Evolutionary conservation across 345 rosid species (phyloP), one percentile per base, ranked within the genome.

Genomic region (Gossypium australe): DNA sequence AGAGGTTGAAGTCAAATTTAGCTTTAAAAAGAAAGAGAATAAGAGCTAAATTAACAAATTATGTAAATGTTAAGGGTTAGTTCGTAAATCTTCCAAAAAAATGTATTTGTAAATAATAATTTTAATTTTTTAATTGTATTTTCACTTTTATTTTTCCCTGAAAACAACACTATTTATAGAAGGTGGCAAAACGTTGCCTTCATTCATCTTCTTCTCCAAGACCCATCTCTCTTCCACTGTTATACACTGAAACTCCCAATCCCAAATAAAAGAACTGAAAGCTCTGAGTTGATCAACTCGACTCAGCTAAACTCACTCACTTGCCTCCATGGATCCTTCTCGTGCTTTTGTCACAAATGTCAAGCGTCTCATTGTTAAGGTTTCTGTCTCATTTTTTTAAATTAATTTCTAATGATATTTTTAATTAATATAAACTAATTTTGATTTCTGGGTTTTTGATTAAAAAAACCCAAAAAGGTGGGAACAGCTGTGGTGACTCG

Each of bases 401-500:
- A 29, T 10, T 6, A 51, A 43, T 24, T 12, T 53, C 8, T 43
- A n/a, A 24, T 65, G 14, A 27, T 2, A 1, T 27, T 75, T 58
- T 48, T 55, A 12, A 11, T 18, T 13, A 10, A 16, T 0, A 48
- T 9, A 4, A 29, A 22, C 4, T 75, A 3, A 11, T 25, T 59
- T 11, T 55, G 9, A 7, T 38, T 41, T 1, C 25, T 48, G 34
- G 18, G 11, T 25, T 48, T 64, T 47, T 13, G 0, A 12, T 55
- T 7, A 18, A 51, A 51, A 11, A 13, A 7, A n/a, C 51, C 3
- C 4, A 64, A 41, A 12, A 38, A 87, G 91, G 89, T 87, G 49
- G 89, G 91, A 73, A 87, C 89, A 11, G 91, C 91, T 64, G 89
- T 87, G 72, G 91, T 85, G 61, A 87, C 91, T 57, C 80, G 91